Percentiles rank a stretch among this genome's conserved stretches.
Evolutionary conservation across 176 grass and related monocot species (phyloP).

Genomic region (Ensete glaucum): DNA sequence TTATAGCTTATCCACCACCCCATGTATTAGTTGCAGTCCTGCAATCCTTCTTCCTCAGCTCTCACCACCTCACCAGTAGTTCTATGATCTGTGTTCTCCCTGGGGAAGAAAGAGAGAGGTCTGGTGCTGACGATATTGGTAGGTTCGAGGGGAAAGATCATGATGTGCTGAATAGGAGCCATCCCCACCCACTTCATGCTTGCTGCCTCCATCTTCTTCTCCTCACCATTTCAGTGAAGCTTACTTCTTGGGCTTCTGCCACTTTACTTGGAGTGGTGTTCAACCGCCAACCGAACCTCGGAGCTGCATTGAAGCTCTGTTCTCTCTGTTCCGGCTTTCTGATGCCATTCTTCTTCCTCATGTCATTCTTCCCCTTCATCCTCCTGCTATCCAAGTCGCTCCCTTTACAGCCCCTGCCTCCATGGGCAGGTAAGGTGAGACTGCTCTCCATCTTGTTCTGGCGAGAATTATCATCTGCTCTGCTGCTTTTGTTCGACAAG

Average conservation of each 20-base stretch:
- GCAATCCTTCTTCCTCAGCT: background rate
- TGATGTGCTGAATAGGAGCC: slow-evolving; percentile 13
- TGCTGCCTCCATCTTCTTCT: slow-evolving; percentile 11
- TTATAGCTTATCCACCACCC: background rate
- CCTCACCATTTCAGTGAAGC: background rate
- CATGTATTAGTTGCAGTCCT: background rate
- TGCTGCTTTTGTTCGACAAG: slow-evolving; percentile 32
- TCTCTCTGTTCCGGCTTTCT: slow-evolving; percentile 1
- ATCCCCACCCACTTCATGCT: background rate
- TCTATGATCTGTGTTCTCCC: background rate
- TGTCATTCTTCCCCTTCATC: slow-evolving; percentile 46
- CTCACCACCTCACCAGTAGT: background rate
- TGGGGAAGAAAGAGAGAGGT: background rate
- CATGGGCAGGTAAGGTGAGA: slow-evolving; percentile 63
- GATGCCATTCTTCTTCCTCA: slow-evolving; percentile 58
- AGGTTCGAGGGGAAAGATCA: background rate
- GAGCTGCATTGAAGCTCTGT: slow-evolving; percentile 19
- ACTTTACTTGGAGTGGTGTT: too few relatives aligned
- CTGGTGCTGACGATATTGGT: background rate
- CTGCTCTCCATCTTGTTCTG: slow-evolving; percentile 41
- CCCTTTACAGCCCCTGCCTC: slow-evolving; percentile 7
- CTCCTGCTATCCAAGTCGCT: slow-evolving; percentile 48
- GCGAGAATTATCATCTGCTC: slow-evolving; percentile 33
- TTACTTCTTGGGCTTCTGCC: background rate
- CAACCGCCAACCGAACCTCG: background rate